Evolutionary conservation across 2,329 filamentous ascomycete genomes (phyloP).

Genomic region (Monilinia fructicola): DNA sequence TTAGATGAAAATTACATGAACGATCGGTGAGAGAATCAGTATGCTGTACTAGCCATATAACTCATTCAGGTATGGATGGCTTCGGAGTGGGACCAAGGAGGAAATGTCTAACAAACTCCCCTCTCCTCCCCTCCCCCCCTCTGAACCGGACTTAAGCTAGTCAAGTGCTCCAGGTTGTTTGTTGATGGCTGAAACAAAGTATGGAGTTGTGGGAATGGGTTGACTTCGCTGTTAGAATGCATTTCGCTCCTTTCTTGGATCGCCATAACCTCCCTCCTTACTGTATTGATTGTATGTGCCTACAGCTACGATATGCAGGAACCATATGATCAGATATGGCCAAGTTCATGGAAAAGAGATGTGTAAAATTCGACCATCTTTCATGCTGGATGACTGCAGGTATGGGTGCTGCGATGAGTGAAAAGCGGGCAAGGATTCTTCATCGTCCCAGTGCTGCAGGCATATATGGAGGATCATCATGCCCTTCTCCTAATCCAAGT

Average conservation of each 20-base stretch:
- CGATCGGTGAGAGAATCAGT: neutral
- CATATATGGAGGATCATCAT: neutral
- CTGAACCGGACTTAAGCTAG: neutral
- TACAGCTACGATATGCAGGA: conserved; percentile 14
- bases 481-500: neutral
- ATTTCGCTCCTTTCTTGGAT: neutral
- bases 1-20: neutral
- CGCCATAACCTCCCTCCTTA: no score
- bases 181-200: neutral
- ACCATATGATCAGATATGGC: conserved; percentile 17
- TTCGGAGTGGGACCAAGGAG: neutral
- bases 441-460: neutral
- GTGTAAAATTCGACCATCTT: conserved; percentile 7
- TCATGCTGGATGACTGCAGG: neutral
- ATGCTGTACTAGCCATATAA: neutral
- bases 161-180: neutral
- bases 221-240: no score
- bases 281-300: neutral
- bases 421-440: neutral
- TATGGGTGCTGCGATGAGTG: neutral
- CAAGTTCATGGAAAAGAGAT: neutral
- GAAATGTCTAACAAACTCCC: neutral
- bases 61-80: neutral
- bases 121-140: no score
- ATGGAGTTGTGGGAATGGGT: neutral